Conservation (phyloP, 768 basidiomycete species). For the Rhizopogon roseolus region DNA sequence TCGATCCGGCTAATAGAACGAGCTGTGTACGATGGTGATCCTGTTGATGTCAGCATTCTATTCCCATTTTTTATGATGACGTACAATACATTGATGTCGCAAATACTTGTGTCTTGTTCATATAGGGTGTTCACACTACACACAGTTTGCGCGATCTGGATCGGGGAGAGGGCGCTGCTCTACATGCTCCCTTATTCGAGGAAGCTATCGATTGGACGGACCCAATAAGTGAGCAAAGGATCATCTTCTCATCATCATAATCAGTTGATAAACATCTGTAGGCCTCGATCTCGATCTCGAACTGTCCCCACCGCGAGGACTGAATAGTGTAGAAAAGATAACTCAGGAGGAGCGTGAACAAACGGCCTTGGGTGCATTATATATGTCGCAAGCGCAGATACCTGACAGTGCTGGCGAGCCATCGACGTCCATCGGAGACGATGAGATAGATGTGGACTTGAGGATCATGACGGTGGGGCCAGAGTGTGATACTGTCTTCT, state of each 20-base stretch:
- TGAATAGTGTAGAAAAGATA: conserved; percentile 61
- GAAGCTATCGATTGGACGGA: conserved; percentile 86
- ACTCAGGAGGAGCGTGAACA: conserved; percentile 77
- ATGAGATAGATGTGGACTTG: conserved; percentile 61
- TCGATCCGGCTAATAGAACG: conserved; percentile 76
- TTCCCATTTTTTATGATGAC: conserved; percentile 31
- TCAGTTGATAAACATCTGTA: conserved; percentile 38
- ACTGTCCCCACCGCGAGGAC: conserved; percentile 46
- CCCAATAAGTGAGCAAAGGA: conserved; percentile 60
- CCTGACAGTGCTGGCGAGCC: conserved; percentile 79
- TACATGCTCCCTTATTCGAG: conserved; percentile 81
- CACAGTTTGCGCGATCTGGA: conserved; percentile 84
- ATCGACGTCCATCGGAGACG: conserved; percentile 52
- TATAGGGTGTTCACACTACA: conserved; percentile 66
- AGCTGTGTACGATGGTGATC: conserved; percentile 87
- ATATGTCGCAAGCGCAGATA: conserved; percentile 59
- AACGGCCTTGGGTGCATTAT: conserved; percentile 69
- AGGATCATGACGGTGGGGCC: conserved; percentile 65
- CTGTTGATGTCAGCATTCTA: conserved; percentile 71
- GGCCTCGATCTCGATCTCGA: conserved; percentile 60
- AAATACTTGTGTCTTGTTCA: conserved; percentile 28
- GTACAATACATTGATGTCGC: conserved; percentile 50
- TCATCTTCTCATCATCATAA: conserved; percentile 16
- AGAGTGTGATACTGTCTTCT: conserved; percentile 64
- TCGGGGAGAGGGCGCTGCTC: conserved; percentile 79